Conservation (phyloP, 306 rosid species). For the Notholithocarpus densiflorus region DNA sequence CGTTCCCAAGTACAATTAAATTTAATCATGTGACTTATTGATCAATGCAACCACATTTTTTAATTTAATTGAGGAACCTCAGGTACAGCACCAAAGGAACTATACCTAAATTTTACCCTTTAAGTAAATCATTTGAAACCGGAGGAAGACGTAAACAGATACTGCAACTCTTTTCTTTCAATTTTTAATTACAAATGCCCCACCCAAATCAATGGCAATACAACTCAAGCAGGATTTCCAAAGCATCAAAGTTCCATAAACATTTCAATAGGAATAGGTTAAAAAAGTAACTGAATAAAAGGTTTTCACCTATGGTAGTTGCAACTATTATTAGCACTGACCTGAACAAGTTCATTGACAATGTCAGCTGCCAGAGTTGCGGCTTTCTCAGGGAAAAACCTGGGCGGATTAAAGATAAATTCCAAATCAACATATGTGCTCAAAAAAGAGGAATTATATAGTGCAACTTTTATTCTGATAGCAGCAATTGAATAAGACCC, state of each 20-base stretch:
- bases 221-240: not conserved
- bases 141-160: constrained; percentile 5
- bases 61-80: too few relatives aligned
- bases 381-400: constrained; percentile 94
- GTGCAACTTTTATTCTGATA: not conserved
- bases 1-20: too few relatives aligned
- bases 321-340: constrained; percentile 24
- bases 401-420: constrained; percentile 30
- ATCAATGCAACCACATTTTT: too few relatives aligned
- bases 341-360: constrained; percentile 78
- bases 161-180: not conserved
- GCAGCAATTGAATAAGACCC: not conserved
- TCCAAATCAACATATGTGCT: not conserved
- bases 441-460: not conserved
- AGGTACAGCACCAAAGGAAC: too few relatives aligned
- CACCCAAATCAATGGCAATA: not conserved
- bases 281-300: not conserved
- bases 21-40: too few relatives aligned
- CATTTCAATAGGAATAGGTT: not conserved
- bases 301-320: constrained; percentile 1
- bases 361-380: constrained; percentile 59
- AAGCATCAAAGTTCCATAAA: constrained; percentile 8
- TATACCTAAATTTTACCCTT: too few relatives aligned
- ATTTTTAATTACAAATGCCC: not conserved
- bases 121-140: not conserved